These are phyloP conservation scores for Alternaria angustiovoidea DNA, from an alignment of 2,329 filamentous ascomycete species.

Conservation along the genomic window DNA sequence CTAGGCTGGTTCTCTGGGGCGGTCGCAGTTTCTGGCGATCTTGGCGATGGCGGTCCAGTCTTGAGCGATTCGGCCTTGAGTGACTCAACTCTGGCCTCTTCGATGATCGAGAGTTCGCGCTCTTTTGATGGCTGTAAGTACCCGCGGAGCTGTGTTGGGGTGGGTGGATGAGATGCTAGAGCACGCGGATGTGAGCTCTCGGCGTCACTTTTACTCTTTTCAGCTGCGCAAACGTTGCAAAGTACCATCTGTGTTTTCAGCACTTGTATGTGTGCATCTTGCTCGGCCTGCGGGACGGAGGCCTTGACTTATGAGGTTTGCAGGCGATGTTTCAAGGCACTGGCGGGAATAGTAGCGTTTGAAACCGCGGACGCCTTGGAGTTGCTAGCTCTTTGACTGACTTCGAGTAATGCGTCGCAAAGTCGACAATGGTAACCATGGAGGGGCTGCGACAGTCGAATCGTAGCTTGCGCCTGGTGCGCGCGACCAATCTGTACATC, in stretches of 20 bases:
- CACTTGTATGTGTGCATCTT: background rate
- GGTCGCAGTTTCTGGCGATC: background rate
- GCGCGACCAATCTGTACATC: background rate
- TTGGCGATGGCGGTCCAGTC: background rate
- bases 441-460: background rate
- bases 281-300: background rate
- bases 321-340: conserved; percentile 3
- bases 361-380: conserved; percentile 10
- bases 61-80: background rate
- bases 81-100: background rate
- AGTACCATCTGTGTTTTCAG: conserved; percentile 15
- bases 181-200: background rate
- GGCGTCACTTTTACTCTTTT: background rate
- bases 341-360: conserved; percentile 13
- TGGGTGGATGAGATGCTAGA: background rate
- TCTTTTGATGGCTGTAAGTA: background rate
- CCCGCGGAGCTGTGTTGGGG: background rate
- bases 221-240: conserved; percentile 14
- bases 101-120: background rate
- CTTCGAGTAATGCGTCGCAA: background rate
- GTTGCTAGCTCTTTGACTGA: background rate
- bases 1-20: background rate
- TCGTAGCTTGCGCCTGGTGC: background rate
- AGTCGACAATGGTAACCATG: background rate
- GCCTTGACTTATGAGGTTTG: conserved; percentile 4